Evolutionary conservation across 768 basidiomycete species (phyloP), one percentile per base, ranked within the genome.

Genomic region (Coprinopsis strossmayeri): DNA sequence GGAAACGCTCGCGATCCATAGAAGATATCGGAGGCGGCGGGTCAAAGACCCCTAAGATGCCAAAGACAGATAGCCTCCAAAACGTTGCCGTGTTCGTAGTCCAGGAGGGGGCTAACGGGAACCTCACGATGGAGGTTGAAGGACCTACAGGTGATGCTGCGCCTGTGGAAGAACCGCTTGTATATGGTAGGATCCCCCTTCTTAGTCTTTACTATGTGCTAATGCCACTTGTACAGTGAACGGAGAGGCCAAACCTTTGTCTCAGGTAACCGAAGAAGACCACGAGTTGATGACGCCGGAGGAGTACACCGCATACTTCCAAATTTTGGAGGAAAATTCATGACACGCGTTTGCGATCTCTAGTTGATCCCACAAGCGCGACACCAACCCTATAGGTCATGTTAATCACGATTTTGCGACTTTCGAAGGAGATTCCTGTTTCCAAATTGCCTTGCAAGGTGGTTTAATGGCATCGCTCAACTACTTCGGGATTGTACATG

Each of bases 211-310:
- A 34, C 26, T 1, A 21, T 23, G 17, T 41, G 3, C 40, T 49
- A 23, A 35, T 46, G 30, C 37, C 39, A 48, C 17, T 32, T 5
- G 18, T 38, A 18, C 20, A 90, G 92, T 97, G 21, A 83, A 84
- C 51, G 91, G 92, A 12, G 67, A 72, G 34, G 73, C 80, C 17
- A 81, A 88, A 57, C 74, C 79, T 5, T 85, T 88, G 57, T 87
- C 83, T 2, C 73, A 84, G 53, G 80, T 98, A 35, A 94, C 89
- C 2, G 93, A 96, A 57, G 94, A 92, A 55, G 86, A 94, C 61
- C 86, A 92, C 58, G 93, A 92, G 40, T 60, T 83, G 56, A 96
- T 96, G 93, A 90, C 89, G 2, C 84, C 89, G 1, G 93, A 94
- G 48, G 93, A 96, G 65, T 95, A 95, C 61, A 81, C 83, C 25